Evolutionary conservation across 352 stramenopile genomes (phyloP), one percentile per base, ranked within the genome.

Genomic region (Phytophthora citrophthora): DNA sequence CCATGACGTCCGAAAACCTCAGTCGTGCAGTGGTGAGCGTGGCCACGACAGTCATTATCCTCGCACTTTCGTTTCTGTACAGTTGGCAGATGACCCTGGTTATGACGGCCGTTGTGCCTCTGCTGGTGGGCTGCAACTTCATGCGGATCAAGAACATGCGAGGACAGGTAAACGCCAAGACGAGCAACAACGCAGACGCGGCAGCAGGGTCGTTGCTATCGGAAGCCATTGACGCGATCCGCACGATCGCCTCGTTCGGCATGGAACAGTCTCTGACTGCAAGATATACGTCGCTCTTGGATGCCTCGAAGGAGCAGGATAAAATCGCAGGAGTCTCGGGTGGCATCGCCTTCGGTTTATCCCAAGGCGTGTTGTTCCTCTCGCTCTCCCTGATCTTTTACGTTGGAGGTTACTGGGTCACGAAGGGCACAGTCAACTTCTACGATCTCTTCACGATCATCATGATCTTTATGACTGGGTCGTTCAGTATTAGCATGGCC

Each of bases 1-100:
- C 77, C 1, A 86, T 90, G 47, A 89, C 86, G 13, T 79, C 79
- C 15, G 88, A 95, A 20, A 68, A 74, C 2, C 65, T 94, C 26
- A 88, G 85, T 50, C 77, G 79, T 16, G 49, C 31, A 1, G 58
- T 94, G 7, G 68, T 84, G 12, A 81, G 70, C 1, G 40, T 70
- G 26, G 83, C 75, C n/a, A 82, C 91, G 9, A 83, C 86, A 18
- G 62, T 89, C 34, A 68, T 69, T 3, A 61, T 79, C 7, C 63
- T 87, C 9, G 70, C 64, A 3, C 72, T 70, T 20, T 64, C 64
- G 4, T 74, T 80, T 8, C 76, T 63, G 59, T 79, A 82, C 55
- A 85, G 70, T 44, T 89, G 82, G 82, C 32, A 87, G 40, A 81
- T 91, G 72, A 82, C 76, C 12, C 64, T 91, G 24, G 63, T 71